A percentile compares a stretch with the other conserved stretches of the same genome.
These are phyloP conservation scores for Chlorella sorokiniana DNA, from an alignment of 139 green algal genomes.

Conservation along the genomic window DNA sequence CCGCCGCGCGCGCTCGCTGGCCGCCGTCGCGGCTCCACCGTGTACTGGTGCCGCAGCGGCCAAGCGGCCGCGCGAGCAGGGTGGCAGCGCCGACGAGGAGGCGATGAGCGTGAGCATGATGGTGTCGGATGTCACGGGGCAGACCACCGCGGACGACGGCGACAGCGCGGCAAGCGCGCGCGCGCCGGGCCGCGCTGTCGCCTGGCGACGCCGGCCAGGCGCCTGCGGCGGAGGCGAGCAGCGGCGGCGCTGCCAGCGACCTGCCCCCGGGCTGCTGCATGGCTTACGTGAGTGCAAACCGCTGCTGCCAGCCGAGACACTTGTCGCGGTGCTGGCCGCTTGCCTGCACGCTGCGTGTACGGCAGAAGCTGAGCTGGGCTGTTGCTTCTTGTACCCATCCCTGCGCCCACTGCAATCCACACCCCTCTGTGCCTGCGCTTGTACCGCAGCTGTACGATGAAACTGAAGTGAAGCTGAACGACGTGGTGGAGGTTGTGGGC, in stretches of 20 bases:
- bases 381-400: neutral
- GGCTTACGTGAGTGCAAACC: conserved; percentile 51
- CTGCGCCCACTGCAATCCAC: neutral
- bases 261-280: conserved; percentile 58
- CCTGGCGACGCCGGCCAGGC: neutral
- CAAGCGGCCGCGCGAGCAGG: conserved; percentile 34
- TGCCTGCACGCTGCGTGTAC: no score
- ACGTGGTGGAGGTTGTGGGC: conserved; percentile 69
- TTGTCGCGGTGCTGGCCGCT: neutral
- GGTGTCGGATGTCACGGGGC: conserved; percentile 26
- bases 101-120: conserved; percentile 18
- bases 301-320: neutral
- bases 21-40: neutral
- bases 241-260: neutral
- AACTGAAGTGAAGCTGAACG: conserved; percentile 57
- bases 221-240: neutral
- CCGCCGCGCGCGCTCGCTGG: conserved; percentile 23
- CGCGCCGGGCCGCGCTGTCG: neutral
- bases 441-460: conserved; percentile 57
- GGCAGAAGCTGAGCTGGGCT: neutral
- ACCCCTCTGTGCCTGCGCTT: neutral
- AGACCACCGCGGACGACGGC: neutral
- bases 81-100: neutral
- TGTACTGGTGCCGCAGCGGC: neutral
- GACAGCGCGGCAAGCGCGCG: conserved; percentile 4